phyloP scores from a whole-genome alignment of 139 green algal genomes.

The Coccomyxa sp. region DNA sequence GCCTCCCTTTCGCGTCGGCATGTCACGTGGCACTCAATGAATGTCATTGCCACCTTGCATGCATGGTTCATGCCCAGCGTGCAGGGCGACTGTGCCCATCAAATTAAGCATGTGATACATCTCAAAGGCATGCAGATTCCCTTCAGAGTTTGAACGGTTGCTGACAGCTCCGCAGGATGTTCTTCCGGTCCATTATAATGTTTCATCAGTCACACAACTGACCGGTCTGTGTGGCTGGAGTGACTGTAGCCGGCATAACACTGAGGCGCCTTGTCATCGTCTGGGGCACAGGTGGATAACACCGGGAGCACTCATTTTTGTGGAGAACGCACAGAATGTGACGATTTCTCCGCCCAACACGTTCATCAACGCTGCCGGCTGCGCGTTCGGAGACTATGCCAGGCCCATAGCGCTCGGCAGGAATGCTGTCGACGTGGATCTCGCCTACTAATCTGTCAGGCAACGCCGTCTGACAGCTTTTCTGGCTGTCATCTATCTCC shows the following conservation, averaged over 20 bases:
- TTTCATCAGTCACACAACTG: background rate
- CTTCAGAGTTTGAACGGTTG: background rate
- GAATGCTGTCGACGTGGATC: background rate
- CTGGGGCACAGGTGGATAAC: background rate
- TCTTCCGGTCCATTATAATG: background rate
- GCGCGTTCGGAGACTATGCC: background rate
- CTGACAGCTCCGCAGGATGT: background rate
- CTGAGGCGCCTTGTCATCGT: background rate
- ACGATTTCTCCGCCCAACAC: background rate
- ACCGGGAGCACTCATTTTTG: background rate
- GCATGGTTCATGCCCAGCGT: no score
- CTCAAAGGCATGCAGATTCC: no score
- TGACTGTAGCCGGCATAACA: background rate
- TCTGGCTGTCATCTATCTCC: no score
- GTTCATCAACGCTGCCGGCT: background rate
- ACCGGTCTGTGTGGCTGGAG: no score
- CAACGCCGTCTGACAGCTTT: no score
- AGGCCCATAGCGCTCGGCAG: background rate
- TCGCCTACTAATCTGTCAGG: background rate
- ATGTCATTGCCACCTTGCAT: no score
- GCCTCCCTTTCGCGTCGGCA: no score
- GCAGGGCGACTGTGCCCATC: no score
- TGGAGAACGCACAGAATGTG: background rate
- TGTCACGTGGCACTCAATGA: no score
- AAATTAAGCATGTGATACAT: no score